Base-by-base conservation (phyloP, 139 green algal species). In the Micractinium sp. region DNA sequence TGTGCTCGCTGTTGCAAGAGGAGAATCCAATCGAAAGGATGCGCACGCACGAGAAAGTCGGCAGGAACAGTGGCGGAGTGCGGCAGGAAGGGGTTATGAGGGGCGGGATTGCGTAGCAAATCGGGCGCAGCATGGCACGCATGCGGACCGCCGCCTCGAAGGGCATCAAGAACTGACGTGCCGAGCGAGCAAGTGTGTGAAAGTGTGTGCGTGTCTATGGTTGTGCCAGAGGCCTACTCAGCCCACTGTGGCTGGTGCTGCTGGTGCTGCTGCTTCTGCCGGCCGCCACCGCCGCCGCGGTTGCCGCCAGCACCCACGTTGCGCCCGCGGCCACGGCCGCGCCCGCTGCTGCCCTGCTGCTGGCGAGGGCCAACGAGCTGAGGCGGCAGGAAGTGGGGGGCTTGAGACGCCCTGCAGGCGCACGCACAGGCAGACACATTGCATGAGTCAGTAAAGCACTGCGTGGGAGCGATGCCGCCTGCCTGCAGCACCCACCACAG, bases 331-430 rank as follows among this genome's bases (percentile, higher is more conserved):
- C 83, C 83, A 29, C 83, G 83, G 36, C 83, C 67, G 18, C 83
- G 83, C 5, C 83, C 83, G 66, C 83, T 87, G 83, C 31, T 87
- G 38, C 83, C 83, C 38, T 87, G 83, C 60, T 86, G 81, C 83
- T 87, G 83, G 67, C 83, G 83, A 27, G 83, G 71, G 22, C 83
- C 83, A 25, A 87, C 83, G 38, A 87, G 83, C 67, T 87, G 83
- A 9, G 83, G 83, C 3, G 83, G 83, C 27, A 87, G 38, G 83
- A 87, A 87, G 83, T 87, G 82, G 25, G 82, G 82, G 0, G 82
- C 82, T 41, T 87, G 82, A 1, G 38, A 79, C 3, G 82, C 38
- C 77, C 77, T 83, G 77, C 77, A 66, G 1, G 29, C 12, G 14
- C 20, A 12, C 63, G 9, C 7, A 56, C 47, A 56, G 7, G 47